Evolutionary conservation across 148 eudicot species (phyloP).

Genomic region (Nyssa sinensis): DNA sequence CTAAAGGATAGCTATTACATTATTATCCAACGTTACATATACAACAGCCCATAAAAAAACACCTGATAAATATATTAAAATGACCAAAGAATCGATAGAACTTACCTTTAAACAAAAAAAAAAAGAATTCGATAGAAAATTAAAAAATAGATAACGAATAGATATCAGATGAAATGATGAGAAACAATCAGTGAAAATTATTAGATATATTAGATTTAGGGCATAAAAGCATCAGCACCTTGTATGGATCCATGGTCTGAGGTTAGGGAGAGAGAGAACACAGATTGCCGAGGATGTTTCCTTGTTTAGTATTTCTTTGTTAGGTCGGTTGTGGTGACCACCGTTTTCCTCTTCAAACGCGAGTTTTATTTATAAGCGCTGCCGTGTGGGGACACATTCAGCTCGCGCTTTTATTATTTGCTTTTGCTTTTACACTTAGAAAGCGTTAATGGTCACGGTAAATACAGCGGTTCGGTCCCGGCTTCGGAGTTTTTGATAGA

Average conservation of each 20-base stretch:
- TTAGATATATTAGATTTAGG: background rate
- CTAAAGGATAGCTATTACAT: too few species aligned
- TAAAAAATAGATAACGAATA: background rate
- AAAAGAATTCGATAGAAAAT: too few species aligned
- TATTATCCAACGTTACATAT: background rate
- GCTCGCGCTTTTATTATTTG: background rate
- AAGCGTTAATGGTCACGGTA: background rate
- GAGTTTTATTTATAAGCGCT: background rate
- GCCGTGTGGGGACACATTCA: background rate
- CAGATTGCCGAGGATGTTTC: background rate
- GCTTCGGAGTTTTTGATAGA: too few species aligned
- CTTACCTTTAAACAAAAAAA: too few species aligned
- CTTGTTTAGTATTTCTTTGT: background rate
- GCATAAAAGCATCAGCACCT: conserved; percentile 27
- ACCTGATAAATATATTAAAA: too few species aligned
- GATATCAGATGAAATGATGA: background rate
- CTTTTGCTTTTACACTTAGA: background rate
- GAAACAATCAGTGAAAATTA: background rate
- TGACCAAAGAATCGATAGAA: too few species aligned
- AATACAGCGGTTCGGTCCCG: too few species aligned
- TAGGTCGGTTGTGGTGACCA: conserved; percentile 16
- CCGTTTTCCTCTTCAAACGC: background rate
- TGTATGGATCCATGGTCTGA: conserved; percentile 65
- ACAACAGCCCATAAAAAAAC: background rate
- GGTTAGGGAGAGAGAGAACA: conserved; percentile 10